A percentile compares a stretch with the other conserved stretches of the same genome.
Evolutionary conservation across 768 basidiomycete species (phyloP).

Genomic region (Plicaturopsis crispa): DNA sequence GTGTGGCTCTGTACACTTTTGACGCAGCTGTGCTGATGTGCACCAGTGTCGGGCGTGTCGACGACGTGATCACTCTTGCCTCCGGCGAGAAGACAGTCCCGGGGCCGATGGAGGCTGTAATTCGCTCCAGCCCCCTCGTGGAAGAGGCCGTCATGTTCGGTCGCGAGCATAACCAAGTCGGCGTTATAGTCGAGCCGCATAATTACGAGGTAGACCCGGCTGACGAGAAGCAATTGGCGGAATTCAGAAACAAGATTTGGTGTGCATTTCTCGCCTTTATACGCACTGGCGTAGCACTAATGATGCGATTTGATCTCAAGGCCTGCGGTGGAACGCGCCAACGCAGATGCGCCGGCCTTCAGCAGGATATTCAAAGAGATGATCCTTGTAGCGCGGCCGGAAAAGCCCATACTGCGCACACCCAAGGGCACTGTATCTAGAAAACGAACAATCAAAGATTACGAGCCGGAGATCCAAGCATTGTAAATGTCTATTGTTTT

Average conservation of each 20-base stretch:
- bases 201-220: constrained; percentile 14
- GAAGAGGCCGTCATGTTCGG: constrained; percentile 25
- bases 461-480: constrained; percentile 38
- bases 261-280: constrained; percentile 4
- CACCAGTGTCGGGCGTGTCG: constrained; percentile 33
- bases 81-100: constrained; percentile 26
- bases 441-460: constrained; percentile 24
- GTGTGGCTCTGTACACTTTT: too few species aligned
- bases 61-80: constrained; percentile 23
- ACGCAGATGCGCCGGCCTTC: constrained; percentile 8
- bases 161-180: constrained; percentile 20
- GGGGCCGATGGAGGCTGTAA: constrained; percentile 17
- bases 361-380: constrained; percentile 16
- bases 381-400: constrained; percentile 12
- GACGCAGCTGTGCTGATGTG: too few species aligned
- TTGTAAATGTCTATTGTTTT: constrained; percentile 25
- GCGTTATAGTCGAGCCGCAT: constrained; percentile 22
- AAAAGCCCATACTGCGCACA: constrained; percentile 2
- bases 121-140: constrained; percentile 1
- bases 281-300: too few species aligned
- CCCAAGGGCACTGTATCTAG: constrained; percentile 18
- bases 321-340: constrained; percentile 11
- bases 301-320: constrained; percentile 1
- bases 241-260: constrained; percentile 20
- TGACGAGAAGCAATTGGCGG: too few species aligned